Base-by-base conservation (phyloP, 441 rosid genomes). In the Pelargonium cotyledonis region DNA sequence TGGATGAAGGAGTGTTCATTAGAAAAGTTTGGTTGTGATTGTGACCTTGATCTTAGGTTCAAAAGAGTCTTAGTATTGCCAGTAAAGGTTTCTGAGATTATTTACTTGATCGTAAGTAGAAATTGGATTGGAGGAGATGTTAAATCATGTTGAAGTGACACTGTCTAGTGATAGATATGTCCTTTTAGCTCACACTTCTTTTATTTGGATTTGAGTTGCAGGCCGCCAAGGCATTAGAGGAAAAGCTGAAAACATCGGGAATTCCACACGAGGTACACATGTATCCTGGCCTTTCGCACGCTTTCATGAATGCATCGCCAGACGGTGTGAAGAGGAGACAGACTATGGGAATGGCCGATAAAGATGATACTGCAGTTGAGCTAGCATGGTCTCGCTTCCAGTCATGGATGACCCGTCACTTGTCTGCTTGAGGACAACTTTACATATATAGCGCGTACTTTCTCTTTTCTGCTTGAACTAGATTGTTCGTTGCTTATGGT, bases 301-400 rank as follows among this genome's bases (percentile, higher is more conserved):
- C 92, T 19, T 94, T 91, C 81, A 86, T 91, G 88, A 94, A 94
- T 77, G 82, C 81, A 66, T 88, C 97, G 9, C 77, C 83, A 0
- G 91, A 94, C 47, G 97, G 95, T 60, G 76, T 91, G 72, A 68
- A 82, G 77, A 82, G 98, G 85, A 87, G 95, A 80, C 89, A 88
- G 80, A 31, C 73, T 68, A 91, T 91, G 97, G 97, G 96, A 78
- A 40, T 88, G 82, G 78, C 83, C 9, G 97, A 94, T 75, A 92
- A 88, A 72, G 93, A 89, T 75, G 91, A 85, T 66, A 88, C 85
- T 2, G 90, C 97, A 1, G 96, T 84, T 31, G 85, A 85, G 77
- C 84, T 89, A 43, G 97, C 97, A 4, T 94, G 97, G 97, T 86
- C 96, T 68, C 96, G 92, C 66, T 94, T 89, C 76, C 79, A 76